Conservation (phyloP, 208 protist genomes). For the Eutreptiella sp. region DNA sequence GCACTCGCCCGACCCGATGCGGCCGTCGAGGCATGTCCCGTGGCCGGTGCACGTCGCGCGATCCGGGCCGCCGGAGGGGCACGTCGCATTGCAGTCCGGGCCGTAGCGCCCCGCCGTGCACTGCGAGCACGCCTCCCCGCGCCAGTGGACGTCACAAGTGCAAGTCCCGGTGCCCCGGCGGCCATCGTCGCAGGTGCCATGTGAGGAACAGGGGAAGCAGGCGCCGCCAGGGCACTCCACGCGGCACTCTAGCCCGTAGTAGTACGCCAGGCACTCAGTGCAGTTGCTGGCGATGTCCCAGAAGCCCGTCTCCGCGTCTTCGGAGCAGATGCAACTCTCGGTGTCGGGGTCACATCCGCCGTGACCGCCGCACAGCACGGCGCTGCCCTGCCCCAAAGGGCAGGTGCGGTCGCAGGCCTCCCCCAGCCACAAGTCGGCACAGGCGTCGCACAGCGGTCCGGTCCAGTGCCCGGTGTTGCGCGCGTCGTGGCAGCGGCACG, state of each 20-base stretch:
- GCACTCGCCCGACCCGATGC: slow-evolving; percentile 8
- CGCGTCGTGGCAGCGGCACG: slow-evolving; percentile 16
- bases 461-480: slow-evolving; percentile 10
- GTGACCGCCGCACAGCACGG: no score
- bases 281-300: not conserved
- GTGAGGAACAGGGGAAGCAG: no score
- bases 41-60: slow-evolving; percentile 21
- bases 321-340: no score
- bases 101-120: slow-evolving; percentile 20
- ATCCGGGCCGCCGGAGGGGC: not conserved
- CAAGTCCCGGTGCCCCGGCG: slow-evolving; percentile 18
- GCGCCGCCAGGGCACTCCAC: slow-evolving; percentile 3
- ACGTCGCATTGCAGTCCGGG: not conserved
- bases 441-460: not conserved
- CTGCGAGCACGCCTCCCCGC: not conserved
- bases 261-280: slow-evolving; percentile 5
- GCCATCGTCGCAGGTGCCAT: slow-evolving; percentile 31
- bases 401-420: slow-evolving; percentile 15
- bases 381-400: slow-evolving; percentile 7
- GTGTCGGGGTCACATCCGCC: no score
- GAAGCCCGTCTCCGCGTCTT: no score
- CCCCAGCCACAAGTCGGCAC: slow-evolving; percentile 3
- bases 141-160: slow-evolving; percentile 14
- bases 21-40: slow-evolving; percentile 19
- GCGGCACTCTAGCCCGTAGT: slow-evolving; percentile 15